Base-by-base conservation (phyloP, 2,329 filamentous ascomycete genomes). In the Verticillium klebahnii region DNA sequence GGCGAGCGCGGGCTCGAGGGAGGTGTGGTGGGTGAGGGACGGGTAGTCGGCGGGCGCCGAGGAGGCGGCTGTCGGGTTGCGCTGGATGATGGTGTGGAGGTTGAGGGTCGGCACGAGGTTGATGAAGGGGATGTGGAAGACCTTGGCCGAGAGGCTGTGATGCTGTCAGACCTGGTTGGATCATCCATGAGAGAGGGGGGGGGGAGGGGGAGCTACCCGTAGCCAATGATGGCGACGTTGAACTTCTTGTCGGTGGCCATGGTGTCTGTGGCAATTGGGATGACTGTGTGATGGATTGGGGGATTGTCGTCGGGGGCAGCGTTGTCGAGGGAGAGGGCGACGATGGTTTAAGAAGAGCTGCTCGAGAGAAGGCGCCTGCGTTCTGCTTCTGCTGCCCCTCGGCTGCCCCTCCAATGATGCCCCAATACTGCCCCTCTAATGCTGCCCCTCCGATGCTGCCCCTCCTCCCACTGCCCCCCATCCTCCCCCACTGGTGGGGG, bases 101-200 rank as follows among this genome's bases (percentile, higher is more conserved):
- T 81, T 86, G 71, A 93, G 82, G 60, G 84, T 78, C 7, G 87
- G 80, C 0, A 88, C 85, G 34, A 82, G 81, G 60, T 79, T 78
- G 75, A 95, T 83, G 76, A 93, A 90, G 65, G 91, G 91, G 71
- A 94, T 92, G 75, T 95, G 91, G 77, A 94, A 95, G 76, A 90
- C 82, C 72, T 93, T 93, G 75, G 91, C 91, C 1, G 84, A 86
- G 59, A 83, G 70, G 72, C 83, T 85, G 61, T 37, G 29, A 12
- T 14, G 29, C 29, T 34, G 52, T 57, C 52, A 62, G 60, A 15
- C 14, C 31, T 34, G n/a, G 39, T 52, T 56, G 60, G 19, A 40
- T 62, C 57, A 36, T 50, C 1, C 34, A 45, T n/a, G 17, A 23
- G 23, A 23, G 2, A 23, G 23, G 23, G 23, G 23, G 23, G 23